Base-by-base conservation (phyloP, 106 monocot species). In the Allium fistulosum region DNA sequence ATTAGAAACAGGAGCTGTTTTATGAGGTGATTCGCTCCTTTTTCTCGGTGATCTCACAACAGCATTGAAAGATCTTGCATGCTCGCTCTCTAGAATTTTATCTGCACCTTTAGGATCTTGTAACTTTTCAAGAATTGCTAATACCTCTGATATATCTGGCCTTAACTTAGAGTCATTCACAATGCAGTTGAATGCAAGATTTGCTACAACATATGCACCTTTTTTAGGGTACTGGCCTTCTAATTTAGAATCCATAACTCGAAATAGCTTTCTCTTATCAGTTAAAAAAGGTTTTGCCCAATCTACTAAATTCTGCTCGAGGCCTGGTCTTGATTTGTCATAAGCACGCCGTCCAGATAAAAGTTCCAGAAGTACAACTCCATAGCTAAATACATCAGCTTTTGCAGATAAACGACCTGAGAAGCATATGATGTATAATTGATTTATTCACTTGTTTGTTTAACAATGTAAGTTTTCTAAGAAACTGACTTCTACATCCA, bases 381-480 rank as follows among this genome's bases (percentile, higher is more conserved):
- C 82, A 13, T 78, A 82, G 67, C 82, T 82, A 52, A 78, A 82
- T 17, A 82, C 78, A 27, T 82, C 82, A 13, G 67, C 68, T 63
- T 75, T 82, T 7, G 60, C 71, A 15, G 78, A 74, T 13, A 82
- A 57, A 49, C 63, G 65, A 11, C 82, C 82, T 82, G 59, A 28
- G 47, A 59, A 48, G 37, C 37, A 37, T 37, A 37, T 37, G 37
- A 37, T 37, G 5, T 37, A 37, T 37, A 37, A 37, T 37, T 37
- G 37, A 37, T 37, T 37, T 37, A 37, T 37, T 37, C 37, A 37
- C 37, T 37, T 37, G 37, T 37, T 37, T 37, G 37, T 37, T 37
- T 37, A 37, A 37, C 37, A 5, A 2, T 37, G 1, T 2, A 37
- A 37, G 37, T 37, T 37, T 37, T 37, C 5, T 37, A 37, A 37